Evolutionary conservation across 352 stramenopile species (phyloP).

Genomic region (Globisporangium paddicum): DNA sequence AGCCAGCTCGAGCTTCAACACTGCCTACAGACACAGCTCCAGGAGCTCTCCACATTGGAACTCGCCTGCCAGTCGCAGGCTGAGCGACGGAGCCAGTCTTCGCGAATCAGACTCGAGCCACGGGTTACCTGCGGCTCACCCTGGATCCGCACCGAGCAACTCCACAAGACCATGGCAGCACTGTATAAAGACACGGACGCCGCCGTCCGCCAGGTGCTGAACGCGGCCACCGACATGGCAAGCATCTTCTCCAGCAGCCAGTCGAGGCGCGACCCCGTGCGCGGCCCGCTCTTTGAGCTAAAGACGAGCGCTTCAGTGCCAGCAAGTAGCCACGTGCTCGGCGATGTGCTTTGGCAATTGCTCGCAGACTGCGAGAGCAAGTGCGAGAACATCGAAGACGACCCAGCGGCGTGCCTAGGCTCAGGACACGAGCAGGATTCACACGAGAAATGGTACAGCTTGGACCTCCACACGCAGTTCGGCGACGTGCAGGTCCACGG

Average conservation of each 20-base stretch:
- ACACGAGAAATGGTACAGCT: conserved; percentile 6
- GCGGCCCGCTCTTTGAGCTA: conserved; percentile 11
- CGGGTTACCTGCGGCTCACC: conserved; percentile 4
- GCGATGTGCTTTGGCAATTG: neutral
- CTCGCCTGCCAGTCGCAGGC: neutral
- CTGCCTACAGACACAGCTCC: conserved; percentile 14
- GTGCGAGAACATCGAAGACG: neutral
- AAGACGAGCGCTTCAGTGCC: conserved; percentile 11
- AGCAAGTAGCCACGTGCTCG: conserved; percentile 1
- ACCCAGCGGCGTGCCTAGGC: neutral
- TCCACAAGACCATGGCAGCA: conserved; percentile 1
- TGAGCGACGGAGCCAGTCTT: neutral
- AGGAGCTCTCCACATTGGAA: neutral
- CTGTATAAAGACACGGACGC: conserved; percentile 8
- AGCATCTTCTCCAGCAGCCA: conserved; percentile 12
- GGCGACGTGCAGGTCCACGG: conserved; percentile 9
- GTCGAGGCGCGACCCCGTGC: conserved; percentile 1
- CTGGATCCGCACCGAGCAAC: conserved; percentile 11
- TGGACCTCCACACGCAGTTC: conserved; percentile 7
- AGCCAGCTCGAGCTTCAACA: conserved; percentile 42
- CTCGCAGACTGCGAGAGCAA: neutral
- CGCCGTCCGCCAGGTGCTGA: neutral
- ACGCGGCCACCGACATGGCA: neutral
- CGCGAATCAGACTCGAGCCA: neutral
- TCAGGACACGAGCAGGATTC: neutral